phyloP scores from a whole-genome alignment of 306 rosid genomes.

The Macrotyloma uniflorum region DNA sequence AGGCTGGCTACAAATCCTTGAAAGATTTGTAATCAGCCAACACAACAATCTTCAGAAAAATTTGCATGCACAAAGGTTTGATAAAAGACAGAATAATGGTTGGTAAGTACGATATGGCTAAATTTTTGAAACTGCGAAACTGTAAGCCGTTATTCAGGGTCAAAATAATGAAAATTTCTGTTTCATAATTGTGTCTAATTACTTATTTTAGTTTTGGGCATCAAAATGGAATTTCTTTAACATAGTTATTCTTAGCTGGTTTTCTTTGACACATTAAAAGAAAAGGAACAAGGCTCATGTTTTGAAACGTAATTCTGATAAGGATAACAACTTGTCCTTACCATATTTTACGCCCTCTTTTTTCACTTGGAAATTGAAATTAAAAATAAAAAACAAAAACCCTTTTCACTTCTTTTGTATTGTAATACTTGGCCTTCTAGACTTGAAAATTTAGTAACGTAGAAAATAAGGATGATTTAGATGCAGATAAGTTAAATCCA shows the following conservation, averaged over 20 bases:
- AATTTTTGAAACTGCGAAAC: neutral
- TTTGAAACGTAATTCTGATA: slow-evolving; percentile 28
- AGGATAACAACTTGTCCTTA: slow-evolving; percentile 21
- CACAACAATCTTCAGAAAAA: neutral
- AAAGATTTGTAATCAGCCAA: neutral
- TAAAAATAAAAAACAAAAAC: neutral
- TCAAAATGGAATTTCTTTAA: slow-evolving; percentile 7
- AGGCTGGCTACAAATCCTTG: neutral
- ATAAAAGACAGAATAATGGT: neutral
- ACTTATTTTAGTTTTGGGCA: slow-evolving; percentile 35
- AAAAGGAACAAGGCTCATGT: neutral
- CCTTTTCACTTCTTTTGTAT: neutral
- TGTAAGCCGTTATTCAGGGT: slow-evolving; percentile 1
- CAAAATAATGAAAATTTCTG: neutral
- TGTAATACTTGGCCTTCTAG: neutral
- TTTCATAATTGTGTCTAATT: neutral
- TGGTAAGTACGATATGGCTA: neutral
- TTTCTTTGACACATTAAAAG: neutral
- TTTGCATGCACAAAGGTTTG: neutral
- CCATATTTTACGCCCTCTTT: slow-evolving; percentile 1
- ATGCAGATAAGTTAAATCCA: neutral
- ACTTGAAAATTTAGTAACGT: neutral
- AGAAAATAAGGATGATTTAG: neutral
- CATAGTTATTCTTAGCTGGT: slow-evolving; percentile 38
- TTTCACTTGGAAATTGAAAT: neutral